phyloP scores from a whole-genome alignment of 352 stramenopile species.

The Pythium myriotylum region DNA sequence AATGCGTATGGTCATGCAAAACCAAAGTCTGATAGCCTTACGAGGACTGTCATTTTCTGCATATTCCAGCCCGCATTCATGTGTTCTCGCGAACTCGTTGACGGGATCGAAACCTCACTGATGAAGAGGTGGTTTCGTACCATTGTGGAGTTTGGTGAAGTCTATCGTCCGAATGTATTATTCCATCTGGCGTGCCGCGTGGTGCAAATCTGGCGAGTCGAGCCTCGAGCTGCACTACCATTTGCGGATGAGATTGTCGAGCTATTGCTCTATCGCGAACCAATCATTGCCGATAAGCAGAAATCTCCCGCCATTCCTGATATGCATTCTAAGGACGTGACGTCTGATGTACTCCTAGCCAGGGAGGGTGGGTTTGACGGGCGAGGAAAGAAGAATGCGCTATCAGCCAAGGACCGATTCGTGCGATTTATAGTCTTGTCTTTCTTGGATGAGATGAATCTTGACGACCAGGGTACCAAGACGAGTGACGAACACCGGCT shows the following conservation, averaged over 20 bases:
- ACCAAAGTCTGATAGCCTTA: constrained; percentile 69
- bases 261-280: constrained; percentile 79
- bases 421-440: constrained; percentile 71
- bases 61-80: constrained; percentile 78
- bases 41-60: constrained; percentile 61
- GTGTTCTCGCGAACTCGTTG: constrained; percentile 25
- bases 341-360: not conserved
- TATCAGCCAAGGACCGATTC: constrained; percentile 61
- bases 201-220: constrained; percentile 63
- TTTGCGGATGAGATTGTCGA: constrained; percentile 73
- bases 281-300: constrained; percentile 51
- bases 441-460: constrained; percentile 49
- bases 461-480: constrained; percentile 3
- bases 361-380: not conserved
- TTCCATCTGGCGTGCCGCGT: constrained; percentile 77
- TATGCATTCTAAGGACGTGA: constrained; percentile 47
- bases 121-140: constrained; percentile 67
- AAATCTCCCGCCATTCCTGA: constrained; percentile 22
- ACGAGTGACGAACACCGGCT: constrained; percentile 9
- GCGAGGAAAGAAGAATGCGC: constrained; percentile 25
- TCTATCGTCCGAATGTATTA: constrained; percentile 72
- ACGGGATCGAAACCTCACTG: constrained; percentile 16
- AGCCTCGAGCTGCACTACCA: constrained; percentile 42
- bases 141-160: constrained; percentile 55
- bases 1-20: constrained; percentile 68